Base-by-base conservation (phyloP, 2,329 filamentous ascomycete species). In the Cercospora berteroae region DNA sequence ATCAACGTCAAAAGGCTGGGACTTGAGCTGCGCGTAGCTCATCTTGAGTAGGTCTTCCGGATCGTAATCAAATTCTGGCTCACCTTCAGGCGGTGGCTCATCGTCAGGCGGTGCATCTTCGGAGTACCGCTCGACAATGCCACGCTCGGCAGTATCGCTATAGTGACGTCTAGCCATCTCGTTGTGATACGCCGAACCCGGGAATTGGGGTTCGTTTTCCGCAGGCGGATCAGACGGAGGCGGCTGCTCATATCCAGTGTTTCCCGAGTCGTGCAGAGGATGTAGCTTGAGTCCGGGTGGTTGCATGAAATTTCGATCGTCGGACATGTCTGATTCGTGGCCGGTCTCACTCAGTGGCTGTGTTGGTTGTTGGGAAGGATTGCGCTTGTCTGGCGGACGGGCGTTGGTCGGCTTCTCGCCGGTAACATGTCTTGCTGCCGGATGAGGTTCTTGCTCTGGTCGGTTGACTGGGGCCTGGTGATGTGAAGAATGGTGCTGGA, bases 1-100 rank as follows among this genome's bases (percentile, higher is more conserved):
- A 55, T 75, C 69, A 16, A 70, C 4, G 36, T 78, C 76, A 63
- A 77, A 77, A 7, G 69, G 36, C 50, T 74, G 70, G 3, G 64
- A 61, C 63, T 73, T 74, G n/a, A 80, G 68, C 0, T 69, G 67
- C 6, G 56, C 13, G 57, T 73, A 79, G 2, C 70, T 39, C 72
- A 75, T 78, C 8, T 63, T 57, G 60, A 65, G 70, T 1, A 80
- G 71, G 13, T 73, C 65, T 13, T 67, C 50, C 8, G 52, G 62
- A 10, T 71, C 67, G 63, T 75, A 75, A 67, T 80, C 78, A 9
- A 77, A 71, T 4, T 12, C 12, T 25, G 44, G 44, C 18, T 50
- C 44, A 5, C 23, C 44, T 50, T 50, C 44, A 25, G 1, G 33
- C 13, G 33, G 33, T 3, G 33, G 33, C 33, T 39, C 48, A 27